Percentiles rank a stretch among this genome's conserved stretches.
Conservation (phyloP, 129 eudicot species). For the Calendula officinalis region DNA sequence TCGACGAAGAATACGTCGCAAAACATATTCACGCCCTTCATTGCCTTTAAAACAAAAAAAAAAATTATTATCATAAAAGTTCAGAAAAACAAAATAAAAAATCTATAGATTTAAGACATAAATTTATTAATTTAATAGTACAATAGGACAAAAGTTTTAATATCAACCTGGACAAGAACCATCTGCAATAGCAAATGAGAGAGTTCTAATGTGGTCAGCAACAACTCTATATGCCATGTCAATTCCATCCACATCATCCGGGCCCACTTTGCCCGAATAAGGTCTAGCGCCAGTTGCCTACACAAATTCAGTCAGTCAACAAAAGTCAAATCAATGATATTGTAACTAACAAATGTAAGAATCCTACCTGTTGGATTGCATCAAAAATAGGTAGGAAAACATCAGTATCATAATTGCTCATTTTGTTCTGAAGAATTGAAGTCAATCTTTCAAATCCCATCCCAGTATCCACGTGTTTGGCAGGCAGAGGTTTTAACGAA, state of each 20-base stretch:
- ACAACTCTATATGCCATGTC: constrained; percentile 99
- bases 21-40: constrained; percentile 94
- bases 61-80: constrained; percentile 13
- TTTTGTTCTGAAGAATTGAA: constrained; percentile 85
- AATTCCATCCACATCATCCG: constrained; percentile 71
- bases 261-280: constrained; percentile 86
- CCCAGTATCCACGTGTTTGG: constrained; percentile 95
- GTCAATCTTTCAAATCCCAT: constrained; percentile 95
- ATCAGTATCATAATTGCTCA: constrained; percentile 97
- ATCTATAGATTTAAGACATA: not conserved
- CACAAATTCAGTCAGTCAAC: constrained; percentile 1
- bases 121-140: not conserved
- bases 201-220: constrained; percentile 94
- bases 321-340: constrained; percentile 10
- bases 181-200: constrained; percentile 95
- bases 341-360: constrained; percentile 6
- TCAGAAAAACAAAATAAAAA: not conserved
- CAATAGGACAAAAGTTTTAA: constrained; percentile 1
- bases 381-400: constrained; percentile 76
- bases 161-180: constrained; percentile 85
- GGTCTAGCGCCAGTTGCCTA: constrained; percentile 84
- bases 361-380: constrained; percentile 71
- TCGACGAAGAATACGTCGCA: constrained; percentile 90
- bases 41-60: constrained; percentile 50
- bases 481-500: constrained; percentile 77